These are phyloP conservation scores for Verticillium nonalfalfae DNA, from an alignment of 2,329 filamentous ascomycete species.

Conservation along the genomic window DNA sequence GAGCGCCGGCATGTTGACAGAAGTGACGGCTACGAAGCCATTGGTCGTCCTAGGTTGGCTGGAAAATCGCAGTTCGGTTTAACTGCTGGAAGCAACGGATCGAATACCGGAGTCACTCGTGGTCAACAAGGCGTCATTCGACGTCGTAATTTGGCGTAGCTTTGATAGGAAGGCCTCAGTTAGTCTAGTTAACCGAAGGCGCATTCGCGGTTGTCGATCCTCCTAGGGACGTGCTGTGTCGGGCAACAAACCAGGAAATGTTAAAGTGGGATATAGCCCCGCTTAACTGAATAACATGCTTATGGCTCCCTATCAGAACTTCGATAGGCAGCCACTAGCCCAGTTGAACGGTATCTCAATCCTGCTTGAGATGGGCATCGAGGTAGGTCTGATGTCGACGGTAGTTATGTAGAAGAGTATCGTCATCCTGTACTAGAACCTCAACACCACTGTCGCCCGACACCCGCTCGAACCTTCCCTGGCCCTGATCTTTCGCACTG, in stretches of 20 bases:
- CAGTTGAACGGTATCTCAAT: too few species aligned
- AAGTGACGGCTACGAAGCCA: neutral
- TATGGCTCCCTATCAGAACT: too few species aligned
- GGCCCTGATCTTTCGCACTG: neutral
- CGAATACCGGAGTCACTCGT: too few species aligned
- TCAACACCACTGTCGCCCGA: neutral
- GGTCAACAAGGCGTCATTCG: neutral
- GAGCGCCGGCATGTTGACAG: constrained; percentile 8
- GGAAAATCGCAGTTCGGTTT: neutral
- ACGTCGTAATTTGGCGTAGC: neutral
- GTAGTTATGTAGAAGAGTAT: neutral
- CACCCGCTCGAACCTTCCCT: neutral
- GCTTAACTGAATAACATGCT: too few species aligned
- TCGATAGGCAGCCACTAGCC: too few species aligned
- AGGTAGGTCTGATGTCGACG: too few species aligned
- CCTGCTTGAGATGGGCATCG: too few species aligned
- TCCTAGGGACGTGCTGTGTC: neutral
- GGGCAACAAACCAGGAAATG: too few species aligned
- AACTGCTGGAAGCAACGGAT: neutral
- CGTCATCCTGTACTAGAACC: neutral
- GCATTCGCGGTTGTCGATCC: neutral
- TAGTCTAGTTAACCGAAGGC: neutral
- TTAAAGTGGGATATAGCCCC: too few species aligned
- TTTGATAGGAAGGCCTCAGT: neutral
- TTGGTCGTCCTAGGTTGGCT: neutral